Conservation (phyloP, 805 yeast genomes). For the Cyberlindnera xylosilytica region DNA sequence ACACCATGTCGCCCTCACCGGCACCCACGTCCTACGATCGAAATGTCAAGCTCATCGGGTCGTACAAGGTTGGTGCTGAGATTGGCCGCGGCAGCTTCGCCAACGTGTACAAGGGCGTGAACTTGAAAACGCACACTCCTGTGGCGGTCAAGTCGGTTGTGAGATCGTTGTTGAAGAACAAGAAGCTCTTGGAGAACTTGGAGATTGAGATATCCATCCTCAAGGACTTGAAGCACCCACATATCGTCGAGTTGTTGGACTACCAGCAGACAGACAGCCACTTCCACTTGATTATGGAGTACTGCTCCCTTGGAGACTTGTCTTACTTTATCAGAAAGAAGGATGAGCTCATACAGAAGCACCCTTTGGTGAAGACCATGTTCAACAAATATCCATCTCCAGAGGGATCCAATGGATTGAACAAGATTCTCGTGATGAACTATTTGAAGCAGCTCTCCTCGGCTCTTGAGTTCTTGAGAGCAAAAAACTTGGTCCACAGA, state of each 20-base stretch:
- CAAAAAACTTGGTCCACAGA: conserved; percentile 84
- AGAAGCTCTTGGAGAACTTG: conserved; percentile 83
- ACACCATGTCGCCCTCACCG: conserved; percentile 9
- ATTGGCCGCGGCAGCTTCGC: conserved; percentile 98
- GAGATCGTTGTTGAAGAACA: conserved; percentile 75
- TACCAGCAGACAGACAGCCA: conserved; percentile 74
- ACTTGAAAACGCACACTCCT: conserved; percentile 48
- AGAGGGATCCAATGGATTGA: conserved; percentile 70
- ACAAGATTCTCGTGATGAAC: conserved; percentile 74
- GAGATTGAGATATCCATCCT: conserved; percentile 90
- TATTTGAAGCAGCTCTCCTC: conserved; percentile 83
- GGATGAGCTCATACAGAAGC: conserved; percentile 64
- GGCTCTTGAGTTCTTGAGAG: conserved; percentile 78
- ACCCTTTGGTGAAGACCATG: conserved; percentile 75
- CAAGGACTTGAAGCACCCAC: conserved; percentile 87
- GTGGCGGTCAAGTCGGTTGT: conserved; percentile 91
- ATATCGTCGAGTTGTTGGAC: conserved; percentile 83
- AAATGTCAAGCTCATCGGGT: conserved; percentile 21
- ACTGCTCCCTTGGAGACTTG: conserved; percentile 92
- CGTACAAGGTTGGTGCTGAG: conserved; percentile 40
- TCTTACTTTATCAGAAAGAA: conserved; percentile 81
- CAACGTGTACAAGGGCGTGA: conserved; percentile 82
- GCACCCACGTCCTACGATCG: conserved; percentile 8
- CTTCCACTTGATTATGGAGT: conserved; percentile 92
- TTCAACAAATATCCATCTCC: conserved; percentile 84